phyloP scores from a whole-genome alignment of 768 basidiomycete genomes.

The Lactarius pseudohatsudake region DNA sequence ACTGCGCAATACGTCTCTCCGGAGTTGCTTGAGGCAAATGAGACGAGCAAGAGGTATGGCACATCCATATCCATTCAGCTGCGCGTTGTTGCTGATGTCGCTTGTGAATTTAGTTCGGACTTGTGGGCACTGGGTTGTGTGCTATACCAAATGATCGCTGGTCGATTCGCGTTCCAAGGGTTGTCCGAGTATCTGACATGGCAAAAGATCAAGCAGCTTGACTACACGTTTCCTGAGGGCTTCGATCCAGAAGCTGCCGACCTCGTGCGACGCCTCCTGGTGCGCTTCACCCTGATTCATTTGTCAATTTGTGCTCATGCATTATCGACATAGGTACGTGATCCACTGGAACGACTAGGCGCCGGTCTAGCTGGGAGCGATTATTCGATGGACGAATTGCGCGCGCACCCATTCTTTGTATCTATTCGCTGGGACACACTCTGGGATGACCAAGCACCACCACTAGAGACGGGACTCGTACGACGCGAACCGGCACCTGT shows the following conservation, averaged over 20 bases:
- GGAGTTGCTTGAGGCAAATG: constrained; percentile 72
- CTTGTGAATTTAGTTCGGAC: constrained; percentile 63
- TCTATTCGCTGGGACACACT: constrained; percentile 59
- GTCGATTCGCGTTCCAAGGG: constrained; percentile 88
- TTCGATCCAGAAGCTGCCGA: constrained; percentile 83
- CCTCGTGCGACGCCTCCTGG: constrained; percentile 75
- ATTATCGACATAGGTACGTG: constrained; percentile 28
- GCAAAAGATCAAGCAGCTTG: constrained; percentile 87
- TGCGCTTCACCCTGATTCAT: constrained; percentile 37
- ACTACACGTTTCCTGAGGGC: constrained; percentile 83
- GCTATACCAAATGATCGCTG: constrained; percentile 89
- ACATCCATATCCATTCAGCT: not conserved
- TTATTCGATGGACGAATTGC: constrained; percentile 48
- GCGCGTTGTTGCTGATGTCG: constrained; percentile 4
- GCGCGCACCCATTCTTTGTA: constrained; percentile 61
- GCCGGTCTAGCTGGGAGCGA: constrained; percentile 44
- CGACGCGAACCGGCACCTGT: constrained; percentile 43
- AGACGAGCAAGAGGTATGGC: constrained; percentile 72
- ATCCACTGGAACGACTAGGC: constrained; percentile 62
- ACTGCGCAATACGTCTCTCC: constrained; percentile 90
- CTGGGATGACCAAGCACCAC: constrained; percentile 64
- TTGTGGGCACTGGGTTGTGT: constrained; percentile 96
- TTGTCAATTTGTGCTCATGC: not conserved
- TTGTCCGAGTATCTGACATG: constrained; percentile 92
- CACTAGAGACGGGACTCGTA: constrained; percentile 56